A percentile compares a stretch with the other conserved stretches of the same genome.
These are phyloP conservation scores for Botrytis fabae DNA, from an alignment of 2,329 filamentous ascomycete genomes.

Conservation along the genomic window DNA sequence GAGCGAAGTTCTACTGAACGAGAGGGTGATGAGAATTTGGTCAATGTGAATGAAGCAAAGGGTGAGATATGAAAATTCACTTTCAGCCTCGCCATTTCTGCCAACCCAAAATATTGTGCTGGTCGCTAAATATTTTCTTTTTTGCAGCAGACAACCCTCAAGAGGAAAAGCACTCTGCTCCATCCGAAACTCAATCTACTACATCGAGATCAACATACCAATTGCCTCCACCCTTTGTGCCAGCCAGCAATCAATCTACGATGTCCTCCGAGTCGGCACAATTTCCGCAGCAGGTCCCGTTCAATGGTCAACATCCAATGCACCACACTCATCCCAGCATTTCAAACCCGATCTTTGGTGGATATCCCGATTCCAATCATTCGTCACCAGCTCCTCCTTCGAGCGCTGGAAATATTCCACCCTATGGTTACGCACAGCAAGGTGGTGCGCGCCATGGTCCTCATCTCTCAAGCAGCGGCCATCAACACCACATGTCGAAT, in stretches of 20 bases:
- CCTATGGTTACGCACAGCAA: conserved; percentile 36
- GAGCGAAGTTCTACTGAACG: background rate
- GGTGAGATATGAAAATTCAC: conserved; percentile 30
- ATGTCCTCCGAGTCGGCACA: conserved; percentile 27
- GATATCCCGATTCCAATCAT: conserved; percentile 55
- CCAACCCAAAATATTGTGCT: conserved; percentile 19
- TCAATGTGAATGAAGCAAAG: conserved; percentile 2
- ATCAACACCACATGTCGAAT: conserved; percentile 35
- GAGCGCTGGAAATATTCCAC: conserved; percentile 47
- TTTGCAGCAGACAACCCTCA: conserved; percentile 19
- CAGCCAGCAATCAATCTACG: conserved; percentile 37
- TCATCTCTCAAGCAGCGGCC: conserved; percentile 35
- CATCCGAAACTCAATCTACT: conserved; percentile 35
- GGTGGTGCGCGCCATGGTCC: conserved; percentile 28
- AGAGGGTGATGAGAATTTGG: conserved; percentile 2
- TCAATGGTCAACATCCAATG: conserved; percentile 41
- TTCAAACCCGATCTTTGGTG: conserved; percentile 58
- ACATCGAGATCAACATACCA: conserved; percentile 43
- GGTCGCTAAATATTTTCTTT: conserved; percentile 11
- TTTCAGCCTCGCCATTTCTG: conserved; percentile 7
- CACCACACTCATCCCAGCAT: conserved; percentile 57
- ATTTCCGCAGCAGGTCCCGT: conserved; percentile 29
- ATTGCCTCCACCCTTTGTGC: conserved; percentile 48
- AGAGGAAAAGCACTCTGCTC: conserved; percentile 30
- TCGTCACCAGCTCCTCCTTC: conserved; percentile 58